phyloP scores from a whole-genome alignment of 352 stramenopile species.

The Phytophthora cryptogea region DNA sequence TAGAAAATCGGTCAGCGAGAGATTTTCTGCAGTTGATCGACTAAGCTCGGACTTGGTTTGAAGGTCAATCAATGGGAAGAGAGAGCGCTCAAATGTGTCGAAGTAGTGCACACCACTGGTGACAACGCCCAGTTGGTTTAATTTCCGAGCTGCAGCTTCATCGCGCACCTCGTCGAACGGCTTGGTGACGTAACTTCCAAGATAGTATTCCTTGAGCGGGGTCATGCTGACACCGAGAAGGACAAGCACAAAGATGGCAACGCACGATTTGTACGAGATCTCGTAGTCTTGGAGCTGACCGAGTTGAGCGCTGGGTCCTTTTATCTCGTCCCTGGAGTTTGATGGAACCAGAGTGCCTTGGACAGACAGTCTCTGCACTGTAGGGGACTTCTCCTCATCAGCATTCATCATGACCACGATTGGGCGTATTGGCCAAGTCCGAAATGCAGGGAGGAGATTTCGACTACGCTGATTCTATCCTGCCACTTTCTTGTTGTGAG shows the following conservation, averaged over 20 bases:
- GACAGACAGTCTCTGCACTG: slow-evolving; percentile 10
- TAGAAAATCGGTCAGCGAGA: slow-evolving; percentile 39
- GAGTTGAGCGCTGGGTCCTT: background rate
- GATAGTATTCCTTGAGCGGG: slow-evolving; percentile 48
- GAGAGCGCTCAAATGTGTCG: slow-evolving; percentile 35
- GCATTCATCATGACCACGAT: background rate
- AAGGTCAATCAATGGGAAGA: slow-evolving; percentile 34
- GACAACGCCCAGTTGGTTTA: slow-evolving; percentile 34
- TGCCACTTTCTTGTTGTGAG: background rate
- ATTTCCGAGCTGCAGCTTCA: slow-evolving; percentile 34
- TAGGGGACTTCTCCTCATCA: background rate
- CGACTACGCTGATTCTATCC: background rate
- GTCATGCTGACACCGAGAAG: slow-evolving; percentile 28
- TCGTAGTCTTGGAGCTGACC: slow-evolving; percentile 21
- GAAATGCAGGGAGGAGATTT: slow-evolving; percentile 1
- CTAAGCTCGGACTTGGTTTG: slow-evolving; percentile 17
- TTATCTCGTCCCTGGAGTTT: slow-evolving; percentile 4
- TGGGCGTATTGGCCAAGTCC: background rate
- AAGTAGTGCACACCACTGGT: slow-evolving; percentile 42
- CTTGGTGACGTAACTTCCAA: slow-evolving; percentile 47
- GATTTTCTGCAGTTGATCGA: slow-evolving; percentile 12
- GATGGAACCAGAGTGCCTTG: slow-evolving; percentile 12
- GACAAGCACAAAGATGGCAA: slow-evolving; percentile 23
- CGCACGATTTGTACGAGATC: slow-evolving; percentile 30
- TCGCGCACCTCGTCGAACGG: slow-evolving; percentile 48